Evolutionary conservation across 169 alveolate species (phyloP), one percentile per base, ranked within the genome.

Genomic region (Eimeria maxima): DNA sequence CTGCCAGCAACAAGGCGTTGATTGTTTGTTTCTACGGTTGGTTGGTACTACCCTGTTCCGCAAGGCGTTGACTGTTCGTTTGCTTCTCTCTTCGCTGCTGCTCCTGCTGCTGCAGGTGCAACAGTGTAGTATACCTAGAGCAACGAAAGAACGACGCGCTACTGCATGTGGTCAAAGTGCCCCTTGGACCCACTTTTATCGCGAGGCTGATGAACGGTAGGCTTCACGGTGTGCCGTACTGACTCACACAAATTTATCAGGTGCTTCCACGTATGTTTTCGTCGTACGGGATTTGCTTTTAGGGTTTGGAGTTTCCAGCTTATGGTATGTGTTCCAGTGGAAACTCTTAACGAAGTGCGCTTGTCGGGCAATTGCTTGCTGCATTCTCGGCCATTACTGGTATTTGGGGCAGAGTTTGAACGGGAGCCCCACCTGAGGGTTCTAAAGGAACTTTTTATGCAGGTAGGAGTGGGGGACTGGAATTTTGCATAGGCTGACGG

Each of bases 161-260:
- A 90, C 69, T 99, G 97, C 99, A 99, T 99, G 96, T 99, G 42
- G 98, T 98, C 24, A 97, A 98, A 95, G 98, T 98, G 86, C 99
- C 99, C 24, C 96, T 97, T 57, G 99, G 99, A 2, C 99, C 99
- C 53, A 97, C 99, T 42, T 97, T 98, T 53, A 99, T 98, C 95
- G 99, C 98, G 81, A 98, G 98, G 80, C 97, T 99, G 7, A 96
- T 98, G 93, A 98, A 98, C 95, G 97, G 97, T 96, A 92, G 45
- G 80, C 7, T 55, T 78, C 2, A 78, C n/a, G 67, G 44, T 27
- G 45, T 50, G 65, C 11, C 60, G 24, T n/a, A 2, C 24, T 24
- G 83, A 2, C 33, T 0, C 45, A 42, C 6, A 78, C 88, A 24
- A 44, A 38, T 6, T 3, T 18, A 16, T 42, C 53, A 38, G 53